Evolutionary conservation across 768 basidiomycete species (phyloP), one percentile per base, ranked within the genome.

Genomic region (Naganishia friedmannii): DNA sequence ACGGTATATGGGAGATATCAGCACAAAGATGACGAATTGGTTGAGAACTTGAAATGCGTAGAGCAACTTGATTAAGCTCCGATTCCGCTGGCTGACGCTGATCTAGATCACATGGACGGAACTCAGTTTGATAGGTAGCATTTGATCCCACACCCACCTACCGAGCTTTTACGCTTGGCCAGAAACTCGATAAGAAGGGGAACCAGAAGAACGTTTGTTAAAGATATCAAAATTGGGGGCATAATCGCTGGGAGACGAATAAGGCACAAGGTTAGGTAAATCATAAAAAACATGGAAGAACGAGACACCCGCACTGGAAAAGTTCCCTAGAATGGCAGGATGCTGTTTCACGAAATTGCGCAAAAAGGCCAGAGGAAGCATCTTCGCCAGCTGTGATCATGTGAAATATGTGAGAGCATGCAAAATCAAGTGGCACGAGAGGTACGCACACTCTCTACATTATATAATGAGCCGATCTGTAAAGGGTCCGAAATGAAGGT

Each of bases 1-100:
- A 39, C 57, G 57, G 37, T 34, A 23, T n/a, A 58, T 23, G 3
- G 57, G 57, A 13, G 57, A 34, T 37, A 58, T 23, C 19, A 58
- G 34, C 31, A 58, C 57, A 21, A 58, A 58, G 8, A 58, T 39
- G 21, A 58, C 2, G 34, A 58, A 58, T 15, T 58, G 57, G 13
- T 34, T 39, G 19, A 23, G n/a, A 39, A 58, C 31, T 37, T 58
- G 57, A 23, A 58, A 58, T 1, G 57, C 57, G 57, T 21, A 58
- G 32, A 58, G 57, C 57, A 58, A 26, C 21, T 58, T 58, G 34
- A 58, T 42, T 7, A 58, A n/a, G n/a, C 32, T 58, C 32, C 57
- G 57, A 58, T 58, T 58, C n/a, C 31, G 31, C 10, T 58, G 57
- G n/a, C 57, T 58, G 57, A n/a, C 8, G n/a, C 57, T 58, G 23